A percentile compares a stretch with the other conserved stretches of the same genome.
Conservation (phyloP, 371 early-diverging fungal species). For the Mortierella sp. region DNA sequence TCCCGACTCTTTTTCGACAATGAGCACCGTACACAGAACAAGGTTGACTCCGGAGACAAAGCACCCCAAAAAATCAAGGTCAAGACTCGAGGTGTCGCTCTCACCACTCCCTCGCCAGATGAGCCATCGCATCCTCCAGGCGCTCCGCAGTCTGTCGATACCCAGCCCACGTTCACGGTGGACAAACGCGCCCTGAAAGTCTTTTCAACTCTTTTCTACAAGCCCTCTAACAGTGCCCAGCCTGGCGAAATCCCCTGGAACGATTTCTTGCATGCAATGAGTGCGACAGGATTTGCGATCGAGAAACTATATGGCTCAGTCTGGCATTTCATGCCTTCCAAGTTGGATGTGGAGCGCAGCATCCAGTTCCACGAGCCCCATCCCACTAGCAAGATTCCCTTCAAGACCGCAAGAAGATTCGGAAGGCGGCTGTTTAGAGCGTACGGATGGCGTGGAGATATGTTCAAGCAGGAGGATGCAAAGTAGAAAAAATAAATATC, state of each 20-base stretch:
- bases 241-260: conserved; percentile 49
- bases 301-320: conserved; percentile 43
- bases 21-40: conserved; percentile 24
- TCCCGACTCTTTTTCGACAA: conserved; percentile 13
- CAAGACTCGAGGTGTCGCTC: conserved; percentile 38
- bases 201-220: conserved; percentile 38
- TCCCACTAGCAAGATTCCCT: conserved; percentile 37
- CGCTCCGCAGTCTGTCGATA: conserved; percentile 13
- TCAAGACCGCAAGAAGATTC: conserved; percentile 33
- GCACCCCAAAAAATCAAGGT: conserved; percentile 34
- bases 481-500: conserved; percentile 1
- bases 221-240: conserved; percentile 28
- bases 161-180: conserved; percentile 36
- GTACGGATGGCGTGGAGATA: conserved; percentile 41
- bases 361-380: conserved; percentile 52
- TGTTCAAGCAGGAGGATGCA: conserved; percentile 28
- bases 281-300: conserved; percentile 30
- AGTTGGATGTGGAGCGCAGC: conserved; percentile 40
- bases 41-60: conserved; percentile 2
- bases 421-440: conserved; percentile 40
- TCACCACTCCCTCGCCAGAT: conserved; percentile 3
- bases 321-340: conserved; percentile 43
- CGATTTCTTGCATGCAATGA: conserved; percentile 47
- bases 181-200: conserved; percentile 45
- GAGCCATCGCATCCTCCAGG: conserved; percentile 10